phyloP scores from a whole-genome alignment of 208 protist species.

The Acanthamoeba healyi region DNA sequence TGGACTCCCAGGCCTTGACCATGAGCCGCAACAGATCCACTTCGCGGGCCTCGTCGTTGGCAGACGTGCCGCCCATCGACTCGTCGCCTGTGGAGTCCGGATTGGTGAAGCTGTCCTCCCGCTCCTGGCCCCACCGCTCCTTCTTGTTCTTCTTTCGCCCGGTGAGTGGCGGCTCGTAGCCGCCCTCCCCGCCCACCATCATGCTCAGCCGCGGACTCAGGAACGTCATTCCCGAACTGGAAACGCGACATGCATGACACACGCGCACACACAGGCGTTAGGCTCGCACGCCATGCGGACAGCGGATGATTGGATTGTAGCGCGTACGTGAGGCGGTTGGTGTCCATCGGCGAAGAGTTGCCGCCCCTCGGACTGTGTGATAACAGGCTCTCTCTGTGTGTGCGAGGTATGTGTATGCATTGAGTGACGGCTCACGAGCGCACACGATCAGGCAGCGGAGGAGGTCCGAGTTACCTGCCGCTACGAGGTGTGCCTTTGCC shows the following conservation, averaged over 20 bases:
- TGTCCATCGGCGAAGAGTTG: not conserved
- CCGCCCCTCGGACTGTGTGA: not conserved
- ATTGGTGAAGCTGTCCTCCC: constrained; percentile 33
- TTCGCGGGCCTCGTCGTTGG: not conserved
- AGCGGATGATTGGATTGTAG: too few relatives aligned
- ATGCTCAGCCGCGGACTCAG: constrained; percentile 27
- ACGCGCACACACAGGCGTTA: too few relatives aligned
- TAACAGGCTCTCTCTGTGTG: not conserved
- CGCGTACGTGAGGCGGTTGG: not conserved
- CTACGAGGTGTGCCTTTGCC: not conserved
- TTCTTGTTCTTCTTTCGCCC: constrained; percentile 30
- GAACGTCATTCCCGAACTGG: not conserved
- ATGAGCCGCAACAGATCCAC: constrained; percentile 15
- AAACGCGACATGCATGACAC: too few relatives aligned
- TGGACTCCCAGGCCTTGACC: constrained; percentile 61
- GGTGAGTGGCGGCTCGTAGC: not conserved
- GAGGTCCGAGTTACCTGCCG: too few relatives aligned
- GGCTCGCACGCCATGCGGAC: not conserved
- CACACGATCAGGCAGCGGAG: too few relatives aligned
- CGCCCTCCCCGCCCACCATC: not conserved
- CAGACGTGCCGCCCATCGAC: not conserved
- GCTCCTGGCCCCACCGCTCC: constrained; percentile 41
- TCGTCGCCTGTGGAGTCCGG: constrained; percentile 31
- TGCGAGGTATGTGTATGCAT: not conserved
- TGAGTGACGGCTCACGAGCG: too few relatives aligned